These are phyloP conservation scores for Mortierella sp. DNA, from an alignment of 371 early-diverging fungal species.

Conservation along the genomic window DNA sequence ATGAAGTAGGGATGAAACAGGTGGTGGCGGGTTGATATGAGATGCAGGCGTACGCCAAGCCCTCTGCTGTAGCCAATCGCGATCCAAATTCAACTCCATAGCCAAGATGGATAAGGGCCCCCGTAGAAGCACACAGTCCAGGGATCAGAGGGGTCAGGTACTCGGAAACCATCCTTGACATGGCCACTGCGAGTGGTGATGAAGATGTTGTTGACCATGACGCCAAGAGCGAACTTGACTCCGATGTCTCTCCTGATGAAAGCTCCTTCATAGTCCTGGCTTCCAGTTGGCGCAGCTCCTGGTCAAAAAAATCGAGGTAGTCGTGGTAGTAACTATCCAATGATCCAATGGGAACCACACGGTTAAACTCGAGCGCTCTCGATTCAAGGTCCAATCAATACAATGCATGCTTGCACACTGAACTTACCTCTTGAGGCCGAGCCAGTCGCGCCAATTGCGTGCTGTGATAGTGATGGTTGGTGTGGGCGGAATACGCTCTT, in stretches of 20 bases:
- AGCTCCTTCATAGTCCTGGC: conserved; percentile 7
- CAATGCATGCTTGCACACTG: no score
- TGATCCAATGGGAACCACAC: no score
- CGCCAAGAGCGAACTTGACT: conserved; percentile 2
- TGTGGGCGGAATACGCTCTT: conserved; percentile 46
- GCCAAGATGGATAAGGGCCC: conserved; percentile 72
- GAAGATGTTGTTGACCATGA: conserved; percentile 20
- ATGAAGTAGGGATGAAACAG: conserved; percentile 24
- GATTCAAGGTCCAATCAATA: no score
- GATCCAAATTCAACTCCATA: conserved; percentile 74
- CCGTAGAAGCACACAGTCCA: conserved; percentile 41
- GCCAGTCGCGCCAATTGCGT: conserved; percentile 49
- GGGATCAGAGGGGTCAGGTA: conserved; percentile 40
- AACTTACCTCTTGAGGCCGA: conserved; percentile 40
- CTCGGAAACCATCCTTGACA: conserved; percentile 36
- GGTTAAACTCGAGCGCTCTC: neutral
- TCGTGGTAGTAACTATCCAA: conserved; percentile 37
- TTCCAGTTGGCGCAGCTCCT: conserved; percentile 30
- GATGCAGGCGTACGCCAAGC: conserved; percentile 59
- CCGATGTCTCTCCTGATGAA: neutral
- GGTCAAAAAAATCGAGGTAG: conserved; percentile 49
- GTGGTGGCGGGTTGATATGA: conserved; percentile 41
- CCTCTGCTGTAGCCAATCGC: conserved; percentile 63
- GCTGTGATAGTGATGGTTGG: conserved; percentile 44
- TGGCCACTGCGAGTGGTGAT: conserved; percentile 7